phyloP scores from a whole-genome alignment of 2,329 filamentous ascomycete genomes.

The Calonectria multiphialidica region DNA sequence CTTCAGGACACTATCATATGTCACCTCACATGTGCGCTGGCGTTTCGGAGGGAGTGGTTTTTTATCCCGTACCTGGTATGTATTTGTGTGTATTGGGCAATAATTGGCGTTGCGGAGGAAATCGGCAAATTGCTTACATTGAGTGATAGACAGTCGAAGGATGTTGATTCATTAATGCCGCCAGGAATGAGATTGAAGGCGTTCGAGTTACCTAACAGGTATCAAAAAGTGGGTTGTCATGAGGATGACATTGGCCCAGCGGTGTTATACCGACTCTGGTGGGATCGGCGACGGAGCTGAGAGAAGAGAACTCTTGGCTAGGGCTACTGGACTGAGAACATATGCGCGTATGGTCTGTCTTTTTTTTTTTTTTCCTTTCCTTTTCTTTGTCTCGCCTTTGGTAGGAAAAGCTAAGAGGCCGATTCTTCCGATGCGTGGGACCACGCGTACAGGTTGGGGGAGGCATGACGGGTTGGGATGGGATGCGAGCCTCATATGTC shows the following conservation, averaged over 20 bases:
- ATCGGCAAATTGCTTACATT: not conserved
- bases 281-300: not conserved
- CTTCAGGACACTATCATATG: not conserved
- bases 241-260: not conserved
- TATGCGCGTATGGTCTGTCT: not conserved
- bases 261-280: not conserved
- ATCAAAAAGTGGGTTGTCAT: slow-evolving; percentile 19
- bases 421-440: not conserved
- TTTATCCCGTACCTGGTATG: not conserved
- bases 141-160: not conserved
- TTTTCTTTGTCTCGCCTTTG: too few relatives aligned
- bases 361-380: not conserved
- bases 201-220: slow-evolving; percentile 7
- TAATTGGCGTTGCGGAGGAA: not conserved
- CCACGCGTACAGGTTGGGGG: not conserved
- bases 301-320: not conserved
- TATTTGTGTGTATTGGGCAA: not conserved
- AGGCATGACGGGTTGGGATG: not conserved
- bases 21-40: not conserved
- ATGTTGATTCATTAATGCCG: not conserved
- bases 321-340: not conserved
- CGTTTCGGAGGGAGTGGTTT: not conserved
- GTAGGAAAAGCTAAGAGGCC: not conserved
- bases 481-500: not conserved
- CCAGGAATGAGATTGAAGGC: not conserved